Evolutionary conservation across 1,139 yeast species (phyloP).

Genomic region (Pichia sp.): DNA sequence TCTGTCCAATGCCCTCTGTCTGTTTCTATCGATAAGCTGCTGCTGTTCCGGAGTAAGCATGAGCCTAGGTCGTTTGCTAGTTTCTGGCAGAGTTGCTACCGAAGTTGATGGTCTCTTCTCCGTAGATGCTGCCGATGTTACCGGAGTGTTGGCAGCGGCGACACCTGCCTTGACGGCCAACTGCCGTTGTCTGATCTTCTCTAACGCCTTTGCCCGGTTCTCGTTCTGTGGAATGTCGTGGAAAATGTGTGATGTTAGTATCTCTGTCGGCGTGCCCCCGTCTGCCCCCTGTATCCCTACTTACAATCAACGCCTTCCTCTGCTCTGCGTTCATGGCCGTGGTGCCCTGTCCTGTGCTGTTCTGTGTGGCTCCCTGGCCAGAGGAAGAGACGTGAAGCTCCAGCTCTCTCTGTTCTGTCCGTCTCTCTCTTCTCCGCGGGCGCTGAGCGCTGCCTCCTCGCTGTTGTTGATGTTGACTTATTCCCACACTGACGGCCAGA

Average conservation of each 20-base stretch:
- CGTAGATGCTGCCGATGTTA: background rate
- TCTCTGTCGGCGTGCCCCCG: background rate
- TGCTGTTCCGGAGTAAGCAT: conserved; percentile 53
- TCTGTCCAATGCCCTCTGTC: conserved; percentile 57
- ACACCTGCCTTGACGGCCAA: conserved; percentile 16
- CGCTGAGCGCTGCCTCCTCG: too few relatives aligned
- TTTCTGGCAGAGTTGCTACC: background rate
- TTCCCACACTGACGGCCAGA: too few relatives aligned
- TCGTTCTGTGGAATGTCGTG: too few relatives aligned
- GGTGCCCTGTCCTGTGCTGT: too few relatives aligned
- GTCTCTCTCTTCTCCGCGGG: too few relatives aligned
- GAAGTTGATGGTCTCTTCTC: background rate
- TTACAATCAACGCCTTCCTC: conserved; percentile 4
- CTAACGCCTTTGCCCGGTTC: conserved; percentile 58
- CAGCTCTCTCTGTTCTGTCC: too few relatives aligned
- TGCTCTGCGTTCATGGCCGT: background rate
- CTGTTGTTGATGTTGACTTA: too few relatives aligned
- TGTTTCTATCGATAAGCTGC: conserved; percentile 52
- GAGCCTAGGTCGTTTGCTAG: conserved; percentile 1
- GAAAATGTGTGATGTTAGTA: conserved; percentile 1
- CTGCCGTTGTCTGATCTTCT: conserved; percentile 50
- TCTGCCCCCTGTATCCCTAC: background rate
- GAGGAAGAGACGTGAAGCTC: too few relatives aligned
- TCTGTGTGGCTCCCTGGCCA: too few relatives aligned
- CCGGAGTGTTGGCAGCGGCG: too few relatives aligned